Percentiles rank a stretch among this genome's conserved stretches.
phyloP scores from a whole-genome alignment of 495 filamentous ascomycete species.

The Parmelia sp. region DNA sequence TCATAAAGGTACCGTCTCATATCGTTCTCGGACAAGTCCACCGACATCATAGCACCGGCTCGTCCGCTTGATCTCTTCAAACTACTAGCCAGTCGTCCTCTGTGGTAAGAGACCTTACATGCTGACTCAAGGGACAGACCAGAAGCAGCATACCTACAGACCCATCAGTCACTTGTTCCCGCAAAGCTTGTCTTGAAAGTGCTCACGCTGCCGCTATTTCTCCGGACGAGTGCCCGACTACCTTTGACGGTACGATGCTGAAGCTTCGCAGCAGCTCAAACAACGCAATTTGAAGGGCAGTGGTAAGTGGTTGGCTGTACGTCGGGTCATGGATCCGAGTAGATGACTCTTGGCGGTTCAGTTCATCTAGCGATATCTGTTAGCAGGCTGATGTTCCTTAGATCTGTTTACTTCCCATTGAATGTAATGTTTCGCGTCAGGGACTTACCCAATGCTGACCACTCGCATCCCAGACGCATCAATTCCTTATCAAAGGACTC shows the following conservation, averaged over 20 bases:
- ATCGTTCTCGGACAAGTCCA: too few relatives aligned
- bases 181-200: too few relatives aligned
- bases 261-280: slow-evolving; percentile 29
- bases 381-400: neutral
- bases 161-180: too few relatives aligned
- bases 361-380: slow-evolving; percentile 4
- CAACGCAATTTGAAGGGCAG: slow-evolving; percentile 39
- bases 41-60: too few relatives aligned
- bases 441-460: neutral
- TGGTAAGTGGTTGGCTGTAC: slow-evolving; percentile 32
- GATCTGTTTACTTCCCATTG: too few relatives aligned
- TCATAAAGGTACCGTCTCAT: too few relatives aligned
- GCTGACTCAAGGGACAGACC: too few relatives aligned
- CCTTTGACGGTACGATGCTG: slow-evolving; percentile 30
- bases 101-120: too few relatives aligned
- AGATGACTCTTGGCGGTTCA: neutral
- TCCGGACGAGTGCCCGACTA: slow-evolving; percentile 17
- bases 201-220: slow-evolving; percentile 20
- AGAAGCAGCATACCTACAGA: neutral
- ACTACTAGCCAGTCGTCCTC: too few relatives aligned
- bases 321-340: slow-evolving; percentile 18
- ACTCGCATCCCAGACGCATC: slow-evolving; percentile 16
- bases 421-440: neutral
- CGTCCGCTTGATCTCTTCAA: too few relatives aligned
- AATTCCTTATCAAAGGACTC: slow-evolving; percentile 19